Evolutionary conservation across 495 filamentous ascomycete genomes (phyloP).

Genomic region (Penicillium fimorum): DNA sequence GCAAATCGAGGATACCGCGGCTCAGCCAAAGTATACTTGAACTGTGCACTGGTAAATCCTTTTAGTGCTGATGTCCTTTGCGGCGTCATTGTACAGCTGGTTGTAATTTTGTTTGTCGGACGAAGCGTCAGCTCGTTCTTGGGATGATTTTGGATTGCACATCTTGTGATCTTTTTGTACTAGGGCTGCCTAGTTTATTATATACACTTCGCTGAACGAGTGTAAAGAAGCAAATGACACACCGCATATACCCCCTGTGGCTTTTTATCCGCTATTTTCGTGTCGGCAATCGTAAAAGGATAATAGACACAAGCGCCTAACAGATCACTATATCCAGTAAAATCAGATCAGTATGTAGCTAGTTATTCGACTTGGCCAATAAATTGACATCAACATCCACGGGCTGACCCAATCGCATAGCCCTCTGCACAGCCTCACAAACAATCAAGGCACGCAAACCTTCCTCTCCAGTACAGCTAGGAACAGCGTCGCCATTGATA

Average conservation of each 20-base stretch:
- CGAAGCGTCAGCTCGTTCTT: background rate
- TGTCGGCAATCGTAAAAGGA: background rate
- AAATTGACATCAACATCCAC: slow-evolving; percentile 35
- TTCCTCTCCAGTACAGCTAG: slow-evolving; percentile 47
- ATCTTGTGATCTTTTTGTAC: background rate
- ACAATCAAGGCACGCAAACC: slow-evolving; percentile 46
- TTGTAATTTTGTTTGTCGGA: background rate
- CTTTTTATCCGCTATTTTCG: background rate
- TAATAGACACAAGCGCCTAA: background rate
- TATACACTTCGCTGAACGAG: background rate
- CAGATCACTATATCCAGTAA: background rate
- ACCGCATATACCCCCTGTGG: slow-evolving; percentile 4
- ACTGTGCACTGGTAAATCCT: background rate
- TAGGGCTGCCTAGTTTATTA: background rate
- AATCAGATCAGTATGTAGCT: background rate
- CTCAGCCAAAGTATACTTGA: slow-evolving; percentile 22
- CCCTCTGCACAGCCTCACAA: slow-evolving; percentile 41
- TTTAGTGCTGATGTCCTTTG: background rate
- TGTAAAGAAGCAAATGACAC: slow-evolving; percentile 1
- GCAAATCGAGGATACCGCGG: slow-evolving; percentile 21
- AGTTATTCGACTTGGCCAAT: slow-evolving; percentile 8
- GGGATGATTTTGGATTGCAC: background rate
- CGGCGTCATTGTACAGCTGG: background rate
- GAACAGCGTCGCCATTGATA: slow-evolving; percentile 40
- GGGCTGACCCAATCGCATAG: slow-evolving; percentile 37